Evolutionary conservation across 805 yeast species (phyloP).

Genomic region (Saturnispora mendoncae): DNA sequence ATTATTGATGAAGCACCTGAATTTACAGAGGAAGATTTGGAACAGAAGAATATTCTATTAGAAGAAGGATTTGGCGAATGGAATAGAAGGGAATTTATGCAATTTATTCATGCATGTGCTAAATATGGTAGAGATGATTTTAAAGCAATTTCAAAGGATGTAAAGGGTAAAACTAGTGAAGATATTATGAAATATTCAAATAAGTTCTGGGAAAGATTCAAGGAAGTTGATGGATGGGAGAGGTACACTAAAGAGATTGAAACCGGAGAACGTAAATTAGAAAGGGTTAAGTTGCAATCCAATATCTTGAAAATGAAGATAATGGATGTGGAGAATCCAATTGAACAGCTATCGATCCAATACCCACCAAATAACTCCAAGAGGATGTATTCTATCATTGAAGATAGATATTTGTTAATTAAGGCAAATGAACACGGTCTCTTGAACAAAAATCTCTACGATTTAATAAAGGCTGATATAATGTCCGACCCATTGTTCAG

Average conservation of each 20-base stretch:
- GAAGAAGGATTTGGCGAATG: slow-evolving; percentile 54
- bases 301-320: slow-evolving; percentile 45
- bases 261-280: slow-evolving; percentile 59
- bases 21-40: slow-evolving; percentile 54
- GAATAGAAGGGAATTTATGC: slow-evolving; percentile 69
- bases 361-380: slow-evolving; percentile 83
- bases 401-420: slow-evolving; percentile 58
- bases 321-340: slow-evolving; percentile 45
- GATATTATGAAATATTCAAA: slow-evolving; percentile 53
- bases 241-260: slow-evolving; percentile 67
- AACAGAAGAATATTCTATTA: slow-evolving; percentile 43
- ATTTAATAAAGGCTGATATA: slow-evolving; percentile 58
- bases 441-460: slow-evolving; percentile 48
- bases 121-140: slow-evolving; percentile 51
- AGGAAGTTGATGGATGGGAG: slow-evolving; percentile 59
- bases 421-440: slow-evolving; percentile 61
- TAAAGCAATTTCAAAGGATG: slow-evolving; percentile 41
- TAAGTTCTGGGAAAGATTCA: slow-evolving; percentile 55
- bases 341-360: slow-evolving; percentile 53
- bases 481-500: slow-evolving; percentile 48
- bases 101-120: slow-evolving; percentile 61
- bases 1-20: slow-evolving; percentile 48
- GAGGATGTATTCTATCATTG: slow-evolving; percentile 57
- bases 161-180: slow-evolving; percentile 47
- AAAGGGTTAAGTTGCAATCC: slow-evolving; percentile 47